A percentile compares a stretch with the other conserved stretches of the same genome.
These are phyloP conservation scores for Vachellia pachyceras DNA, from an alignment of 306 rosid genomes.

Conservation along the genomic window DNA sequence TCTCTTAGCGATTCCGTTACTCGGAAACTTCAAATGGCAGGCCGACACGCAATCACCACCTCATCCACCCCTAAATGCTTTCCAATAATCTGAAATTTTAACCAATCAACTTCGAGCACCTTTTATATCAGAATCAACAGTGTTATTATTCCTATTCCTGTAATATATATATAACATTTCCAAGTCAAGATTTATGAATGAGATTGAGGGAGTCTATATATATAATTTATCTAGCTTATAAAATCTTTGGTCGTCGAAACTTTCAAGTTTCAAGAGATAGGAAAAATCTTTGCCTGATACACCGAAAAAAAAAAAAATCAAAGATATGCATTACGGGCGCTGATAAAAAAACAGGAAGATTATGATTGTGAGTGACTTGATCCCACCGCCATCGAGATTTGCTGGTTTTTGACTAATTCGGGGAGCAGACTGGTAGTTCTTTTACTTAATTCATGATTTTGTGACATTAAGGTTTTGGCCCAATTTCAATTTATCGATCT, in stretches of 20 bases:
- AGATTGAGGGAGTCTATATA: not conserved
- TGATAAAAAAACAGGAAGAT: not conserved
- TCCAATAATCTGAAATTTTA: not conserved
- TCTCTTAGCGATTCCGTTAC: slow-evolving; percentile 33
- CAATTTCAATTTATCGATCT: too few relatives aligned
- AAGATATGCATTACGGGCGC: not conserved
- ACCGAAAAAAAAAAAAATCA: not conserved
- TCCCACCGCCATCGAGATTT: too few relatives aligned
- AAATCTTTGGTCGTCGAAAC: not conserved
- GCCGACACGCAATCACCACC: slow-evolving; percentile 47
- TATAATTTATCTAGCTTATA: not conserved
- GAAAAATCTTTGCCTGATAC: not conserved
- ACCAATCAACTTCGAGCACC: not conserved
- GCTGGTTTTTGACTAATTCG: too few relatives aligned
- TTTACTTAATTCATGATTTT: not conserved
- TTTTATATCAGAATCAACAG: not conserved
- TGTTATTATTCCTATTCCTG: not conserved
- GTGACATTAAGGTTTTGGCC: too few relatives aligned
- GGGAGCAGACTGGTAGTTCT: too few relatives aligned
- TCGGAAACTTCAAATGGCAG: slow-evolving; percentile 37
- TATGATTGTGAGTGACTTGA: too few relatives aligned
- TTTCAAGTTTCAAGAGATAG: not conserved
- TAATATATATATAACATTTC: not conserved
- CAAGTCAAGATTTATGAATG: not conserved
- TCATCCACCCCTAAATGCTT: slow-evolving; percentile 11